These are phyloP conservation scores for Piper betle DNA, from an alignment of 164 flowering plant genomes.

Conservation along the genomic window DNA sequence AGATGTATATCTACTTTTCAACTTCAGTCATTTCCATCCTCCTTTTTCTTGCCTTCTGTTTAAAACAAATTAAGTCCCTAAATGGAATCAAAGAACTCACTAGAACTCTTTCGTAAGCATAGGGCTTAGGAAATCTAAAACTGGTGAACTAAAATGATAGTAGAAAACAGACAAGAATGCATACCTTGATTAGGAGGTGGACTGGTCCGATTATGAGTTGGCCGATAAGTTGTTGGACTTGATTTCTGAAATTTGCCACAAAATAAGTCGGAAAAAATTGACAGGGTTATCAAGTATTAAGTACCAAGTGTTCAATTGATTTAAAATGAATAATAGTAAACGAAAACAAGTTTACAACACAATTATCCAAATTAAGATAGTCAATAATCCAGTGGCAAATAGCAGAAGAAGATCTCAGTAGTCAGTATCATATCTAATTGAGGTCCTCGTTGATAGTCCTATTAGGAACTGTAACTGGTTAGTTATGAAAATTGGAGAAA, in stretches of 20 bases:
- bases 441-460: not conserved
- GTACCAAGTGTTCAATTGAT: not conserved
- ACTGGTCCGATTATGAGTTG: constrained; percentile 65
- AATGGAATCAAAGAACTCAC: no score
- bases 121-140: not conserved
- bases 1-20: no score
- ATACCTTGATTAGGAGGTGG: constrained; percentile 96
- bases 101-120: no score
- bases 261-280: not conserved
- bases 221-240: constrained; percentile 67
- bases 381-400: not conserved
- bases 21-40: no score
- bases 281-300: not conserved
- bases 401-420: not conserved
- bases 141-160: not conserved
- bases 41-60: no score
- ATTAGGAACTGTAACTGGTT: not conserved
- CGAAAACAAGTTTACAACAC: not conserved
- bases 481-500: not conserved
- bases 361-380: not conserved
- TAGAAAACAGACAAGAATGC: not conserved
- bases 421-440: not conserved
- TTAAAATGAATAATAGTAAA: not conserved
- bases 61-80: no score
- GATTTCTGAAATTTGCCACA: constrained; percentile 27